These are phyloP conservation scores for Penicillium tannophilum DNA, from an alignment of 495 filamentous ascomycete genomes.

Conservation along the genomic window DNA sequence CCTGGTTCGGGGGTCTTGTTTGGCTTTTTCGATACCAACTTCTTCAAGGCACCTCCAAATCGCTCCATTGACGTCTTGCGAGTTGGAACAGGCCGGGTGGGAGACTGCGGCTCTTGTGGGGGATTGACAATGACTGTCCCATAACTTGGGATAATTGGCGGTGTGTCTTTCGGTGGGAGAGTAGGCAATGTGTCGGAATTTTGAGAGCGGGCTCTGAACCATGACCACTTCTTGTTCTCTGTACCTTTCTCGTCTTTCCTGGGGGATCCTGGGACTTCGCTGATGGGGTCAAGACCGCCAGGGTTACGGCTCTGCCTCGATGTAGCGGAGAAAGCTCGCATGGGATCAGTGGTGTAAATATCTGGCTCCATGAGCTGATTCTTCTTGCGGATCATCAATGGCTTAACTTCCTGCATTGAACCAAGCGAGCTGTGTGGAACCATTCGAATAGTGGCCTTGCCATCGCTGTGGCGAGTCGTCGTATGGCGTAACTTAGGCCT, in stretches of 20 bases:
- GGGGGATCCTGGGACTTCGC: constrained; percentile 33
- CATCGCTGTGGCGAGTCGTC: constrained; percentile 29
- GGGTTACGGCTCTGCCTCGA: constrained; percentile 21
- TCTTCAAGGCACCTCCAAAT: constrained; percentile 33
- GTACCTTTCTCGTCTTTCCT: constrained; percentile 27
- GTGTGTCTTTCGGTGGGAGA: constrained; percentile 19
- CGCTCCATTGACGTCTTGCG: constrained; percentile 33
- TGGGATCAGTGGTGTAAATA: not conserved
- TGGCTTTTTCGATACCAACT: constrained; percentile 36
- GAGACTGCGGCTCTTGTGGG: constrained; percentile 4
- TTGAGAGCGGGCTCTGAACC: constrained; percentile 64
- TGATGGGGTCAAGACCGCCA: constrained; percentile 34
- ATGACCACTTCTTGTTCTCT: constrained; percentile 60
- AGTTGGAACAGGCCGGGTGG: not conserved
- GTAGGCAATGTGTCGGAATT: constrained; percentile 30
- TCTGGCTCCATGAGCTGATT: constrained; percentile 15
- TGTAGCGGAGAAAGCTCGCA: constrained; percentile 20
- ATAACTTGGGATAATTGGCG: constrained; percentile 28
- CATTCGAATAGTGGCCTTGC: constrained; percentile 49
- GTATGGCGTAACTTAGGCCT: constrained; percentile 22
- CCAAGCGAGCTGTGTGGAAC: constrained; percentile 46
- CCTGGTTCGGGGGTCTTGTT: constrained; percentile 23
- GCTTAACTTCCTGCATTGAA: constrained; percentile 43
- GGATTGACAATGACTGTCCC: constrained; percentile 32
- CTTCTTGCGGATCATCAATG: constrained; percentile 61